Evolutionary conservation across 306 rosid genomes (phyloP), one percentile per base, ranked within the genome.

Genomic region (Quercus cerris): DNA sequence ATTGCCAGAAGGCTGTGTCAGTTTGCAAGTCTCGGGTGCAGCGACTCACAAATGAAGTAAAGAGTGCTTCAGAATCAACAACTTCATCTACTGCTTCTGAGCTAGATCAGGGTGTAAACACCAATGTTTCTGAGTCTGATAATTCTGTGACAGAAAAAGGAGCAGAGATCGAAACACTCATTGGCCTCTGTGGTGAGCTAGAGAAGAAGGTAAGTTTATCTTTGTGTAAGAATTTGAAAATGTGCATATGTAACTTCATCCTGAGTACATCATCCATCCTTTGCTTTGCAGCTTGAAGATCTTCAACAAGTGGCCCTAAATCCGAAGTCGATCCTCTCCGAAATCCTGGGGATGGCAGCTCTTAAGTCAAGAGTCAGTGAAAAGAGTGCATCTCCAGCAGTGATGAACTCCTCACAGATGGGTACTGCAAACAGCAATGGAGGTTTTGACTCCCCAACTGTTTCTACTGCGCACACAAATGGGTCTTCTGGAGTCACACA

Each of bases 211-310:
- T 93, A 69, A 56, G 51, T 59, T 51, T 64, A 20, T 56, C 52
- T 69, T 38, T 13, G 64, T 58, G 46, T 59, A 69, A 20, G 27
- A 73, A 46, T 63, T 9, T 56, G 13, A 56, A 22, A 55, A 41
- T 46, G 17, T 30, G 77, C 20, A 4, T 22, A 2, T 67, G 68
- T 35, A 72, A 75, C 49, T 71, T 33, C 77, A 55, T 83, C 74
- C 35, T 30, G 66, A 69, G 33, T 49, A 68, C 51, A 68, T 10
- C 22, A 28, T 73, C 67, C 77, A 59, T 71, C 27, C 46, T 51
- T 80, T 77, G 69, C 56, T 68, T 75, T 91, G 84, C 93, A 95
- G 99, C 98, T 95, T 83, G 99, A 95, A 84, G 99, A 95, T 89
- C 81, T 95, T 82, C 91, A 95, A 67, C 99, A 91, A 82, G 81